Evolutionary conservation across 2,329 filamentous ascomycete species (phyloP).

Genomic region (Colletotrichum lupini): DNA sequence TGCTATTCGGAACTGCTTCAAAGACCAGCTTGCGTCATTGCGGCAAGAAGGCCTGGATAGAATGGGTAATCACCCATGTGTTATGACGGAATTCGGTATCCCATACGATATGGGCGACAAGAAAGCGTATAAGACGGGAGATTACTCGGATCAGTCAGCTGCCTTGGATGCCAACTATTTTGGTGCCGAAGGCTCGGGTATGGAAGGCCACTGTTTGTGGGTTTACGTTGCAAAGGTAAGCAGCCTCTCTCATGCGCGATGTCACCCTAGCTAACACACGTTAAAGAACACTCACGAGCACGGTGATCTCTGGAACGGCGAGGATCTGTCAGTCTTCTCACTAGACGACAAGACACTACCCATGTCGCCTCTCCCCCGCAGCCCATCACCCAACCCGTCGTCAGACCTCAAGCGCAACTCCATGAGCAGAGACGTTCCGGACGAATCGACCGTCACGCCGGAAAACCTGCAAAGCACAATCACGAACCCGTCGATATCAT

Average conservation of each 20-base stretch:
- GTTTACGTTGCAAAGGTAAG: conserved; percentile 79
- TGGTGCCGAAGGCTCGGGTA: conserved; percentile 83
- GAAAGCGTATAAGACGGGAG: conserved; percentile 92
- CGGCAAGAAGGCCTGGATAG: conserved; percentile 88
- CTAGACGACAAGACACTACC: conserved; percentile 78
- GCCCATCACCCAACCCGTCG: conserved; percentile 45
- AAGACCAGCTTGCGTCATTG: conserved; percentile 86
- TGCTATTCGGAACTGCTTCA: conserved; percentile 93
- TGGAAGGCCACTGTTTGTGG: conserved; percentile 92
- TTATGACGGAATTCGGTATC: conserved; percentile 96
- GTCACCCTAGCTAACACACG: conserved; percentile 5
- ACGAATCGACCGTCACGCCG: conserved; percentile 74
- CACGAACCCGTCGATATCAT: conserved; percentile 74
- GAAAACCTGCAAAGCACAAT: conserved; percentile 80
- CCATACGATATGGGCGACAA: conserved; percentile 99
- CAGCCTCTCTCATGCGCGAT: neutral
- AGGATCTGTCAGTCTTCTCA: conserved; percentile 93
- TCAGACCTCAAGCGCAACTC: conserved; percentile 20
- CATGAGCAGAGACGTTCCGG: conserved; percentile 53
- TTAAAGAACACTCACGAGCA: conserved; percentile 83
- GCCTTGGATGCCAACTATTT: conserved; percentile 98
- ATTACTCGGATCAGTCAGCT: conserved; percentile 91
- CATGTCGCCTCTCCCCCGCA: conserved; percentile 60
- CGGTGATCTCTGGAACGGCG: conserved; percentile 97
- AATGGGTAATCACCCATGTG: conserved; percentile 87